Base-by-base conservation (phyloP, 768 basidiomycete genomes). In the Suillus lakei region DNA sequence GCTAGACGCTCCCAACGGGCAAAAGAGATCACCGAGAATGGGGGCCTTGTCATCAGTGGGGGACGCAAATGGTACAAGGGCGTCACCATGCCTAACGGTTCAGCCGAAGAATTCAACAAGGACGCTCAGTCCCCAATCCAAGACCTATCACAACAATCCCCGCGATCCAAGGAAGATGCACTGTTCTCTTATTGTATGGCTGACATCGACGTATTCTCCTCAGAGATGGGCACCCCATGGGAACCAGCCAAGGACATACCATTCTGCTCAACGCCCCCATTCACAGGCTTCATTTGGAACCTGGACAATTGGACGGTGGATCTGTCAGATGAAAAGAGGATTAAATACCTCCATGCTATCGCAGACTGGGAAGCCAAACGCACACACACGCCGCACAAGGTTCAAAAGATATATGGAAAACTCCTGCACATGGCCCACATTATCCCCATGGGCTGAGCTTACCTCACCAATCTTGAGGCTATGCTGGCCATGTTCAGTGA, bases 401-500 rank as follows among this genome's bases (percentile, higher is more conserved):
- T 78, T 0, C 68, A 78, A 23, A 76, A 71, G n/a, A 71, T 85
- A 0, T 76, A 82, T 55, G 78, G 84, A 0, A 82, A 83, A 56
- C 73, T 84, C 0, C 67, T 80, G 0, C 83, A 84, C 46, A 64
- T 76, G 0, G 73, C 69, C 36, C 64, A 73, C 1, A 70, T 84
- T 4, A 46, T 80, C 13, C 76, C 78, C 4, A 48, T 1, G 10
- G 76, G 75, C n/a, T 72, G 79, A 2, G 78, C 83, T 16, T 81
- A 80, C 67, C 76, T 85, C 68, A 81, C 78, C 63, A 60, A 50
- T 28, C 64, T 84, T 63, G 79, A 83, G 63, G 30, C 71, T 60
- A 76, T 82, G 70, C 62, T 83, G 12, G 71, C 68, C 3, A 46
- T 70, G 3, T 78, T 69, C 62, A 21, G 58, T 58, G 34, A 77